A percentile compares a stretch with the other conserved stretches of the same genome.
phyloP scores from a whole-genome alignment of 1,284 basidiomycete genomes.

The Puccinia hordei region DNA sequence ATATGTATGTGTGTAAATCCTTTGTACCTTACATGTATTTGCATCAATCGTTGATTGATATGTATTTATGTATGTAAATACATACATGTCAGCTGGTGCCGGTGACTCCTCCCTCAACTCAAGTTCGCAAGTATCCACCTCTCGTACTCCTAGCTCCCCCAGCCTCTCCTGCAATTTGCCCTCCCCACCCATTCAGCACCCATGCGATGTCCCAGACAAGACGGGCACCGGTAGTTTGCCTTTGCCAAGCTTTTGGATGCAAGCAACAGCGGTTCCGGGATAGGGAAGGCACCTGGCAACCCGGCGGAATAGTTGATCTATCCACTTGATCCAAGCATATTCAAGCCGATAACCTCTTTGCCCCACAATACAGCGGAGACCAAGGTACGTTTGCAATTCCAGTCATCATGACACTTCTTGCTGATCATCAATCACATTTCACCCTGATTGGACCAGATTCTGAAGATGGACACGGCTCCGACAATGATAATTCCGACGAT shows the following conservation, averaged over 20 bases:
- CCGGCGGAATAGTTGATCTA: background rate
- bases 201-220: slow-evolving; percentile 2
- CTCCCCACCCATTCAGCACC: background rate
- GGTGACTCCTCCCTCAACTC: too few species aligned
- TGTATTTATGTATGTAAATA: too few species aligned
- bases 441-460: background rate
- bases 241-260: slow-evolving; percentile 9
- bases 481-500: too few species aligned
- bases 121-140: too few species aligned
- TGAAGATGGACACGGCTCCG: background rate
- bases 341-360: background rate
- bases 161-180: background rate
- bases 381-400: background rate
- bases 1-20: too few species aligned
- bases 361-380: background rate
- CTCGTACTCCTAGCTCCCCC: too few species aligned
- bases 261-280: slow-evolving; percentile 6
- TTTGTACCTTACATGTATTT: too few species aligned
- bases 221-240: slow-evolving; percentile 12
- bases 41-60: too few species aligned
- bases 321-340: background rate
- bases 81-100: too few species aligned
- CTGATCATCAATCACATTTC: too few species aligned
- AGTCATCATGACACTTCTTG: background rate
- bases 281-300: slow-evolving; percentile 16